These are phyloP conservation scores for Sporothrix schenckii DNA, from an alignment of 2,329 filamentous ascomycete genomes.

Conservation along the genomic window DNA sequence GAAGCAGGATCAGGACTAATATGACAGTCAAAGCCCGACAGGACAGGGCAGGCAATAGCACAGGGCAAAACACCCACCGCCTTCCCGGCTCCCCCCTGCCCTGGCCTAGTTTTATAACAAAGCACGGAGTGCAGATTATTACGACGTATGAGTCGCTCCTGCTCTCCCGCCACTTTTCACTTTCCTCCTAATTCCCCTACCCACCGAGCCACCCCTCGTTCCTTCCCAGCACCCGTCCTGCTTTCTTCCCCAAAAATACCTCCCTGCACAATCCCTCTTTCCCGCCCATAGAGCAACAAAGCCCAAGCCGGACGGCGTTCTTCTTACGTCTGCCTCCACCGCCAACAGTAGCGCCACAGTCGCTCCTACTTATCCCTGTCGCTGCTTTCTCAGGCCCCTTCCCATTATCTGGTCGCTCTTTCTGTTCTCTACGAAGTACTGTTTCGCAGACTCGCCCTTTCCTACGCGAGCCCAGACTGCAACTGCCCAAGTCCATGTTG, in stretches of 20 bases:
- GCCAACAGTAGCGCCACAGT: slow-evolving; percentile 25
- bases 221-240: neutral
- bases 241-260: slow-evolving; percentile 5
- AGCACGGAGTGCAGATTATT: neutral
- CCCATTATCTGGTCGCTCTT: slow-evolving; percentile 6
- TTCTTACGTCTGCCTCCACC: neutral
- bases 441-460: slow-evolving; percentile 9
- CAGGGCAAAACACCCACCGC: neutral
- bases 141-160: slow-evolving; percentile 8
- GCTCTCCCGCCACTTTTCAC: slow-evolving; percentile 12
- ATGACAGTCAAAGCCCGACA: neutral
- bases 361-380: slow-evolving; percentile 23
- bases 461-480: neutral
- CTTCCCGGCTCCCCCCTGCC: neutral
- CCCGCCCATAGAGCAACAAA: neutral
- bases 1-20: neutral
- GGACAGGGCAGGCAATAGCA: slow-evolving; percentile 5
- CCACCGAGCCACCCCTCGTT: slow-evolving; percentile 15
- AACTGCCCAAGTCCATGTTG: no score
- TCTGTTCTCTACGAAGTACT: neutral
- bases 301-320: slow-evolving; percentile 7
- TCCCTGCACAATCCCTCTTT: slow-evolving; percentile 4
- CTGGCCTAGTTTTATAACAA: no score
- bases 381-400: slow-evolving; percentile 1
- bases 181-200: slow-evolving; percentile 15